Base-by-base conservation (phyloP, 179 eudicot species). In the Patellifolia procumbens region DNA sequence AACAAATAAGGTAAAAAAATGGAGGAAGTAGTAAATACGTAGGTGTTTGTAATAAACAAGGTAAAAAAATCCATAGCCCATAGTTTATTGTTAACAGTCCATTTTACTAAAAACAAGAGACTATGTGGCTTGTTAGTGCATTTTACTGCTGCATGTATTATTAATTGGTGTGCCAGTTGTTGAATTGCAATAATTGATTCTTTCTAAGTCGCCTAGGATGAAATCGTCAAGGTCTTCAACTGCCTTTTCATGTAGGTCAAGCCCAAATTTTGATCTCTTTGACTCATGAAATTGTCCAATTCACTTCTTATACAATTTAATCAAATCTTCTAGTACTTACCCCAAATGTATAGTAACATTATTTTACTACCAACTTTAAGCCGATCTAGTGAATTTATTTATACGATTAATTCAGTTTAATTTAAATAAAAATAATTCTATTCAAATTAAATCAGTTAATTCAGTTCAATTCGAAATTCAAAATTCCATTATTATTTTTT, bases 211-310 rank as follows among this genome's bases (percentile, higher is more conserved):
- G 3, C 65, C 12, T 19, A 24, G 51, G 22, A 19, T 56, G 35
- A 73, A 73, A 39, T 52, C 13, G n/a, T 64, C 59, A 74, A 74
- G 70, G 78, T 63, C 62, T 49, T 64, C 77, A 63, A 74, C 70
- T 62, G 32, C 70, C 29, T 56, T 45, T 42, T 16, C 39, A 52
- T 15, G 28, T 64, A 34, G 35, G 62, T 63, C 71, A 74, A 62
- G 43, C 35, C 62, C 70, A 63, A 31, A 49, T 20, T 31, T 20
- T 51, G 42, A 26, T 35, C 64, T 17, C 49, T 60, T 74, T 49
- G 49, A 46, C 71, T 63, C 45, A 17, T 45, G 11, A 73, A 42
- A 11, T 9, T n/a, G 49, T 26, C 65, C 31, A 55, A 15, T 51
- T 63, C 19, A 34, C 39, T 61, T 43, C 39, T 52, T 45, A 2